A percentile compares a stretch with the other conserved stretches of the same genome.
phyloP scores from a whole-genome alignment of 257 asterid genomes.

The Nicotiana benthamiana region DNA sequence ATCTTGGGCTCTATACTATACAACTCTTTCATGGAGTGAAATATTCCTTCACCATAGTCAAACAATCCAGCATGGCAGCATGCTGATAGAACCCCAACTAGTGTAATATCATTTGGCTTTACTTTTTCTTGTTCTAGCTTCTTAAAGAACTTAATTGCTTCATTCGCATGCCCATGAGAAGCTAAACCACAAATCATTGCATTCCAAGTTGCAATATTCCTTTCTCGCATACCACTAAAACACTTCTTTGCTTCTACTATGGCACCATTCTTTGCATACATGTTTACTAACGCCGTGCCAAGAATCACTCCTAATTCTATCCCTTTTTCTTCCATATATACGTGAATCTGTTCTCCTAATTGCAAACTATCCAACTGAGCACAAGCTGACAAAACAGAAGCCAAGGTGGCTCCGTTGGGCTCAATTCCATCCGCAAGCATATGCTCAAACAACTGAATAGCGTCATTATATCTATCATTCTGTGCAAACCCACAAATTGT shows the following conservation, averaged over 20 bases:
- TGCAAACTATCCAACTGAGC: constrained; percentile 70
- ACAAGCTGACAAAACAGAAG: constrained; percentile 75
- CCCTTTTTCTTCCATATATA: constrained; percentile 40
- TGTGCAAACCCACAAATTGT: constrained; percentile 81
- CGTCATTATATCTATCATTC: constrained; percentile 33
- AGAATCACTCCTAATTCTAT: constrained; percentile 54
- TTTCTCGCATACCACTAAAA: constrained; percentile 42
- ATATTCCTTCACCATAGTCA: constrained; percentile 48
- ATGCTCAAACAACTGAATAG: constrained; percentile 44
- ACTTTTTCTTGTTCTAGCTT: constrained; percentile 34
- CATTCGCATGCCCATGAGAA: constrained; percentile 60
- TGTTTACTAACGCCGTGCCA: constrained; percentile 80
- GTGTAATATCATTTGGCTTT: constrained; percentile 54
- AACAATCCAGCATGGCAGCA: constrained; percentile 77
- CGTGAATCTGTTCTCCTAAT: constrained; percentile 60
- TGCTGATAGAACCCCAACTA: constrained; percentile 72
- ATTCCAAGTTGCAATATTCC: constrained; percentile 74
- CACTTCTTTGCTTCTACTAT: constrained; percentile 45
- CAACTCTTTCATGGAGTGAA: constrained; percentile 42
- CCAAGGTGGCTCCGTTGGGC: constrained; percentile 48
- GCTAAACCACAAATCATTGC: constrained; percentile 83
- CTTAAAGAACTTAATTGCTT: constrained; percentile 49
- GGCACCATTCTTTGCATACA: constrained; percentile 81
- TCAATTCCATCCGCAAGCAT: constrained; percentile 51
- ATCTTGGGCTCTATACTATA: constrained; percentile 58